Conservation (phyloP, 441 rosid species). For the Adansonia gregorii region DNA sequence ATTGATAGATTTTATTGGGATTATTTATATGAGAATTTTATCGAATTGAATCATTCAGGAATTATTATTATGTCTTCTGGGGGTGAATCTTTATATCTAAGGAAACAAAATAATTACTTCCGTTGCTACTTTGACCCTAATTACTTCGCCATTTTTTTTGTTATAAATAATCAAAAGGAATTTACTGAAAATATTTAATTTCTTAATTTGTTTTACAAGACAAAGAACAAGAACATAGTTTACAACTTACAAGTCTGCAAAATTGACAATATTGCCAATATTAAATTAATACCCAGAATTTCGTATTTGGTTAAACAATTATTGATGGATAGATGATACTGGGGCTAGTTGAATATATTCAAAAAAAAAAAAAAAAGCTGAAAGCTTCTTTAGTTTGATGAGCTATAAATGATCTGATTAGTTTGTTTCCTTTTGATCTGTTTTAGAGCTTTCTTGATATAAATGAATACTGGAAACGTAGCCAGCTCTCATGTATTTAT, state of each 20-base stretch:
- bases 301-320: not conserved
- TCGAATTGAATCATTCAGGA: not conserved
- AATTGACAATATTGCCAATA: not conserved
- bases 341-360: not conserved
- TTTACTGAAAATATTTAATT: not conserved
- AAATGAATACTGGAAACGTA: not conserved
- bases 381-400: not conserved
- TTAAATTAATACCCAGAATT: not conserved
- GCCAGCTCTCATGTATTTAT: not conserved
- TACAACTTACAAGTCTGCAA: not conserved
- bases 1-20: not conserved
- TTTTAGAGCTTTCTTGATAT: constrained; percentile 4
- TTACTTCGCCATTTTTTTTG: not conserved
- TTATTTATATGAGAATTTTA: not conserved
- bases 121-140: not conserved
- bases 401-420: not conserved
- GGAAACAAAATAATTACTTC: not conserved
- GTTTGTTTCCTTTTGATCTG: not conserved
- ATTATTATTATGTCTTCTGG: not conserved
- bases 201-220: constrained; percentile 1
- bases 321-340: not conserved
- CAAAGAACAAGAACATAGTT: not conserved
- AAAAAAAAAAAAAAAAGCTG: not conserved
- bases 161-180: not conserved
- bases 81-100: not conserved